These are phyloP conservation scores for Fragilariopsis cylindrus DNA, from an alignment of 108 stramenopile genomes.

Conservation along the genomic window DNA sequence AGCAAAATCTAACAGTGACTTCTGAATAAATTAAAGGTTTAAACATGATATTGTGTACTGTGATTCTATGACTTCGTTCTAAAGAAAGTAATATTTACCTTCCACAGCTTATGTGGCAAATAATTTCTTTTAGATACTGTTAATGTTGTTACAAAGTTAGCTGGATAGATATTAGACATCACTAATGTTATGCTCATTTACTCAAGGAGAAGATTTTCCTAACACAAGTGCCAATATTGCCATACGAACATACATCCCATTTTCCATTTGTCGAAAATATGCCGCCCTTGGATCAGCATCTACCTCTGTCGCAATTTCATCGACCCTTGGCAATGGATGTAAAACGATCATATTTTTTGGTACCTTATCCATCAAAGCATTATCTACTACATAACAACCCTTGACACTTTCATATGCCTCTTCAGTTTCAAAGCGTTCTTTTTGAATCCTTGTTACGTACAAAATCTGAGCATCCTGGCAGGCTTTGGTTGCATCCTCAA, in stretches of 20 bases:
- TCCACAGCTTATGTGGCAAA: too few relatives aligned
- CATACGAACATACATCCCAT: conserved; percentile 98
- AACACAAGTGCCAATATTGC: conserved; percentile 75
- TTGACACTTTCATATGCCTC: conserved; percentile 47
- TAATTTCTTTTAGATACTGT: too few relatives aligned
- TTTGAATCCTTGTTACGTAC: conserved; percentile 96
- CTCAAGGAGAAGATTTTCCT: conserved; percentile 8
- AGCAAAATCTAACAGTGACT: too few relatives aligned
- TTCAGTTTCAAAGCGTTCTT: conserved; percentile 87
- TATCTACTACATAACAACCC: conserved; percentile 76
- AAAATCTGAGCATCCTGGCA: conserved; percentile 81
- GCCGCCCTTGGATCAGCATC: conserved; percentile 96
- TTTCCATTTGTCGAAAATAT: conserved; percentile 98
- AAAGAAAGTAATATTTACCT: too few relatives aligned
- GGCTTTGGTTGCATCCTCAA: conserved; percentile 46
- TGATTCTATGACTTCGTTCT: too few relatives aligned
- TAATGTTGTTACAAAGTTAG: too few relatives aligned
- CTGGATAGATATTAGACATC: too few relatives aligned
- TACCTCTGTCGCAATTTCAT: conserved; percentile 91
- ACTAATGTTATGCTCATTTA: too few relatives aligned
- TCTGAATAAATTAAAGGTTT: too few relatives aligned
- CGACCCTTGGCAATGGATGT: conserved; percentile 86
- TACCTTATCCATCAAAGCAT: conserved; percentile 67
- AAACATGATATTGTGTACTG: too few relatives aligned
- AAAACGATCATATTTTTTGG: conserved; percentile 77